phyloP scores from a whole-genome alignment of 352 stramenopile genomes.

The Phytophthora megakarya region DNA sequence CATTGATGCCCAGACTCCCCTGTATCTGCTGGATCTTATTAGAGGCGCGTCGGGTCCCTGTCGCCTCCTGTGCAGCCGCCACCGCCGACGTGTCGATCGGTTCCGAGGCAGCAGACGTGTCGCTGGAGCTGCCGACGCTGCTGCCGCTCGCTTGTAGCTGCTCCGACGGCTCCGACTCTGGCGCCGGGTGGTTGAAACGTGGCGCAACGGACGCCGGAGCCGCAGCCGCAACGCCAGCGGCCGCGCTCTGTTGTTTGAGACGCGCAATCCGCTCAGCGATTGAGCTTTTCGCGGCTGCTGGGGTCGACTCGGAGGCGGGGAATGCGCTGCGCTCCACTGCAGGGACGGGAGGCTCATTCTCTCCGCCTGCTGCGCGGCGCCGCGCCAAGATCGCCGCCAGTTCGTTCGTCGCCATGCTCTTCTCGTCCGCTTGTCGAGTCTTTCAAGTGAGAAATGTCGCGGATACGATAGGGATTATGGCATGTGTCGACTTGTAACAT shows the following conservation, averaged over 20 bases:
- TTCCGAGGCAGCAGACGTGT: conserved; percentile 23
- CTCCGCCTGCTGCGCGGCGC: conserved; percentile 62
- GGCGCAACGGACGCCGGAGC: conserved; percentile 31
- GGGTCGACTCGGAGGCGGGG: conserved; percentile 15
- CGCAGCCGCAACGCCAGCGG: conserved; percentile 31
- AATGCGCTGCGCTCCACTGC: conserved; percentile 37
- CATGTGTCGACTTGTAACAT: conserved; percentile 3
- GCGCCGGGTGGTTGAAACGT: conserved; percentile 32
- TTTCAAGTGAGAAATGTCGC: conserved; percentile 24
- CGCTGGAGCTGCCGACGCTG: conserved; percentile 21
- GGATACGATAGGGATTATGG: conserved; percentile 14
- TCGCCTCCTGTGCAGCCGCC: conserved; percentile 39
- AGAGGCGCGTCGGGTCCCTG: conserved; percentile 36
- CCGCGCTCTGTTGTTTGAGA: conserved; percentile 70
- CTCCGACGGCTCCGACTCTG: conserved; percentile 13
- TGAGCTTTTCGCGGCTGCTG: conserved; percentile 43
- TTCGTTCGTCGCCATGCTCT: conserved; percentile 80
- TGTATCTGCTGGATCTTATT: conserved; percentile 80
- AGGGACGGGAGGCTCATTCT: conserved; percentile 32
- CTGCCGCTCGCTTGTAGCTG: conserved; percentile 12
- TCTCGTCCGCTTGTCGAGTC: conserved; percentile 33
- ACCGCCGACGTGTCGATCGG: conserved; percentile 34
- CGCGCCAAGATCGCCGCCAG: conserved; percentile 81
- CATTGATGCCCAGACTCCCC: conserved; percentile 81
- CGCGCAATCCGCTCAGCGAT: conserved; percentile 82